Evolutionary conservation across 2,329 filamentous ascomycete genomes (phyloP), one percentile per base, ranked within the genome.

Genomic region (Fusarium goolgardi): DNA sequence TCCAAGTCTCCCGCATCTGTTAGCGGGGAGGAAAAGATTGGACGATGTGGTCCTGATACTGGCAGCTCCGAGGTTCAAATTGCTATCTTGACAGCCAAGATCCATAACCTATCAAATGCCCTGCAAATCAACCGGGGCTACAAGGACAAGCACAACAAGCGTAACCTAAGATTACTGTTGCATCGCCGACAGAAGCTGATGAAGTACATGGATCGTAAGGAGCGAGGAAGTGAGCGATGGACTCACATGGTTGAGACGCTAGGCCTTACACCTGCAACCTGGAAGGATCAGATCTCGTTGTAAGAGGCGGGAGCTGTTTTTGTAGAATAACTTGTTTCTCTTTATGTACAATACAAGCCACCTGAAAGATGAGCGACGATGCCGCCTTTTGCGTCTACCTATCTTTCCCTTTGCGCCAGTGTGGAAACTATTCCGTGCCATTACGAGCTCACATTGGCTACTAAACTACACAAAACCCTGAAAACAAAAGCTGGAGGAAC

Each of bases 61-160:
- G 96, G 96, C 35, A 97, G 93, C 73, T 93, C 93, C 9, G 96
- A 99, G 81, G 96, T 99, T n/a, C 96, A 99, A 83, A 93, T 96
- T 70, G 94, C 94, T 45, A 96, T 99, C 72, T 80, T 99, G 77
- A 99, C 96, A 5, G 88, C 93, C 59, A 98, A 97, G 85, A 99
- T 99, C 77, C 86, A 93, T 67, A 89, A 91, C 25, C 79, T 99
- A 50, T 90, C 91, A 18, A 85, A 91, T 71, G 89, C 90, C 69
- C 80, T 97, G 52, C 85, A 91, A 75, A 84, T 82, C 41, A 86
- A 88, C 62, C 81, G 83, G 71, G 92, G 91, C 7, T 88, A 91
- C 78, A 93, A 91, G 77, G 96, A 99, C 77, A 97, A 96, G 83
- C 88, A 93, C 78, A 97, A 97, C 82, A 97, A 96, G 87, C 86